Evolutionary conservation across 208 protist species (phyloP).

Genomic region (Lotmaria passim): DNA sequence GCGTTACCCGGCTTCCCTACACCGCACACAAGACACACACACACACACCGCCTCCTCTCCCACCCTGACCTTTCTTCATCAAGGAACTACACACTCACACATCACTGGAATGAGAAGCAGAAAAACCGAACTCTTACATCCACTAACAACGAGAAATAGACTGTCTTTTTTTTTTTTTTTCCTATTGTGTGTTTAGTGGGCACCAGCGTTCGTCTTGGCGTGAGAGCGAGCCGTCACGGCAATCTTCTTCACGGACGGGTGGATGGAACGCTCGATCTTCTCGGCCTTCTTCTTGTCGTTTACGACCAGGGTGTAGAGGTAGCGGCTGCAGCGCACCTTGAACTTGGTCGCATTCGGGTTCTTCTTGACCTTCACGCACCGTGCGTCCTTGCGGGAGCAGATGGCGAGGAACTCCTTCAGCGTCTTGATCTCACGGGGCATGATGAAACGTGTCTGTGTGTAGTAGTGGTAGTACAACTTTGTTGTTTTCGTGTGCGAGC

Average conservation of each 20-base stretch:
- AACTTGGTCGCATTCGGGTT: slow-evolving; percentile 92
- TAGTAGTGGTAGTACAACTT: not conserved
- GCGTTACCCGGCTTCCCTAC: too few species aligned
- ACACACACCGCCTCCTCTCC: too few species aligned
- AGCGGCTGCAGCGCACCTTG: slow-evolving; percentile 94
- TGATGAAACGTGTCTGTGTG: slow-evolving; percentile 28
- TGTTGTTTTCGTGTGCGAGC: slow-evolving; percentile 3
- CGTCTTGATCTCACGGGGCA: slow-evolving; percentile 92
- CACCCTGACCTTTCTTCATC: not conserved
- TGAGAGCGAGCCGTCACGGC: slow-evolving; percentile 82
- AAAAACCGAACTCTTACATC: too few species aligned
- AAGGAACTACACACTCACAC: not conserved
- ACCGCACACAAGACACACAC: too few species aligned
- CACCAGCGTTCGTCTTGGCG: slow-evolving; percentile 80
- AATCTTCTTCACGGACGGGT: slow-evolving; percentile 90
- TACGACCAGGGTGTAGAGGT: slow-evolving; percentile 93
- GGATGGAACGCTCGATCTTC: slow-evolving; percentile 93
- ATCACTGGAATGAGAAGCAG: not conserved
- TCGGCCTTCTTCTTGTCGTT: slow-evolving; percentile 92
- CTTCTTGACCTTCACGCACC: slow-evolving; percentile 93
- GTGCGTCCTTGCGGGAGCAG: slow-evolving; percentile 92
- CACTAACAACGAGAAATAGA: too few species aligned
- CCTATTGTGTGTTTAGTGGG: slow-evolving; percentile 22
- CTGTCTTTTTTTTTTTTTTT: not conserved
- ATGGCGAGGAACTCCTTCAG: slow-evolving; percentile 94